Evolutionary conservation across 1,284 basidiomycete genomes (phyloP).

Genomic region (Caloboletus firmus): DNA sequence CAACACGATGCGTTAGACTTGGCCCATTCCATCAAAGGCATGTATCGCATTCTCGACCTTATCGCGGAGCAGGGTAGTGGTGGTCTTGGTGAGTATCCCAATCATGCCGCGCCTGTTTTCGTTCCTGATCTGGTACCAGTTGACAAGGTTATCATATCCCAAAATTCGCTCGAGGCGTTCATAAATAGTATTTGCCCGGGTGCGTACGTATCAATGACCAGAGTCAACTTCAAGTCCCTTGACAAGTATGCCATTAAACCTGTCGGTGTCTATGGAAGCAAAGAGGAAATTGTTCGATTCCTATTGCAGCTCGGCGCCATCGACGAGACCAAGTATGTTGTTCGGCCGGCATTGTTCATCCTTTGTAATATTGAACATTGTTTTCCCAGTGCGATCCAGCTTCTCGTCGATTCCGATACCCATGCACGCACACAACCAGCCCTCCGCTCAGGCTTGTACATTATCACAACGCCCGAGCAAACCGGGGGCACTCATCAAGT

Average conservation of each 20-base stretch:
- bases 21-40: slow-evolving; percentile 36
- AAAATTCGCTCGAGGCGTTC: slow-evolving; percentile 44
- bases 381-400: slow-evolving; percentile 17
- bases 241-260: slow-evolving; percentile 47
- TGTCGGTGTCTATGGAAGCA: slow-evolving; percentile 57
- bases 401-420: slow-evolving; percentile 25
- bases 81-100: slow-evolving; percentile 44
- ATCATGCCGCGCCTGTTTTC: neutral
- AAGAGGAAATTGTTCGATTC: slow-evolving; percentile 47
- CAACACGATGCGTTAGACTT: slow-evolving; percentile 28
- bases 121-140: slow-evolving; percentile 33
- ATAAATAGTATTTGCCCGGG: slow-evolving; percentile 47
- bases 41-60: slow-evolving; percentile 54
- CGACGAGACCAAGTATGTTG: slow-evolving; percentile 39
- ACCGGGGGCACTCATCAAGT: slow-evolving; percentile 26
- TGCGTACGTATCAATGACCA: slow-evolving; percentile 49
- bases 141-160: slow-evolving; percentile 58
- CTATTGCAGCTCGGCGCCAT: slow-evolving; percentile 38
- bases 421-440: slow-evolving; percentile 25
- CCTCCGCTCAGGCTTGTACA: slow-evolving; percentile 54
- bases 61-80: slow-evolving; percentile 51
- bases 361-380: neutral
- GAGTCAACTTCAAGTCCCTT: slow-evolving; percentile 51
- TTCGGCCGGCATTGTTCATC: neutral
- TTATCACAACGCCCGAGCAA: slow-evolving; percentile 27